Conservation (phyloP, 192 early-diverging fungal species). For the Mortierella claussenii region DNA sequence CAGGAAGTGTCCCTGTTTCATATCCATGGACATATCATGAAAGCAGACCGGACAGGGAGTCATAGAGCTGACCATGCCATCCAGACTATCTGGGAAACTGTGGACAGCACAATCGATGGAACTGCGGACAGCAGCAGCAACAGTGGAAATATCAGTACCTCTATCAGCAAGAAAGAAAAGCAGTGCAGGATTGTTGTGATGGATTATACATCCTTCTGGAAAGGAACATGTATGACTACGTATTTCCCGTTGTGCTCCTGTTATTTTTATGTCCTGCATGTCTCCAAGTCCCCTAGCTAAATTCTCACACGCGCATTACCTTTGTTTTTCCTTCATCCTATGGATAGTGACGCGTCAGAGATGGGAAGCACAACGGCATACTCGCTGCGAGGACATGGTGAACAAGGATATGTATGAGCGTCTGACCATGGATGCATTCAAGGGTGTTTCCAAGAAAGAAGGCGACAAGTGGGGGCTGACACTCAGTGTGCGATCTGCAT, state of each 20-base stretch:
- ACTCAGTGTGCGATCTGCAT: slow-evolving; percentile 21
- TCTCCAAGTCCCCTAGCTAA: too few relatives aligned
- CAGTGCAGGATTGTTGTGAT: slow-evolving; percentile 35
- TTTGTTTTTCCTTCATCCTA: not conserved
- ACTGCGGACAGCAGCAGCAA: not conserved
- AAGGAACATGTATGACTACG: slow-evolving; percentile 20
- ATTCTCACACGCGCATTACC: too few relatives aligned
- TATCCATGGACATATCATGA: slow-evolving; percentile 17
- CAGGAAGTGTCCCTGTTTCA: slow-evolving; percentile 34
- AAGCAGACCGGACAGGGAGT: not conserved
- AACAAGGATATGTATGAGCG: slow-evolving; percentile 21
- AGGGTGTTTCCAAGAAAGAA: slow-evolving; percentile 8
- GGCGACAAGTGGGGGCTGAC: slow-evolving; percentile 21
- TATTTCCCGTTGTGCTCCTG: not conserved
- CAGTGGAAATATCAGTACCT: too few relatives aligned
- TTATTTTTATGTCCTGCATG: too few relatives aligned
- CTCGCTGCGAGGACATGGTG: slow-evolving; percentile 19
- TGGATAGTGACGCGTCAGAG: slow-evolving; percentile 24
- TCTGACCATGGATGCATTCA: slow-evolving; percentile 36
- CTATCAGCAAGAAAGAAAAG: slow-evolving; percentile 4
- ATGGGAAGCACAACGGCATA: slow-evolving; percentile 30
- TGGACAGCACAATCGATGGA: not conserved
- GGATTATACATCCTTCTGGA: slow-evolving; percentile 45
- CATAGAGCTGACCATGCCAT: slow-evolving; percentile 36
- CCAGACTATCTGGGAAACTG: slow-evolving; percentile 40